These are phyloP conservation scores for Penicillium bialowiezense DNA, from an alignment of 495 filamentous ascomycete genomes.

Conservation along the genomic window DNA sequence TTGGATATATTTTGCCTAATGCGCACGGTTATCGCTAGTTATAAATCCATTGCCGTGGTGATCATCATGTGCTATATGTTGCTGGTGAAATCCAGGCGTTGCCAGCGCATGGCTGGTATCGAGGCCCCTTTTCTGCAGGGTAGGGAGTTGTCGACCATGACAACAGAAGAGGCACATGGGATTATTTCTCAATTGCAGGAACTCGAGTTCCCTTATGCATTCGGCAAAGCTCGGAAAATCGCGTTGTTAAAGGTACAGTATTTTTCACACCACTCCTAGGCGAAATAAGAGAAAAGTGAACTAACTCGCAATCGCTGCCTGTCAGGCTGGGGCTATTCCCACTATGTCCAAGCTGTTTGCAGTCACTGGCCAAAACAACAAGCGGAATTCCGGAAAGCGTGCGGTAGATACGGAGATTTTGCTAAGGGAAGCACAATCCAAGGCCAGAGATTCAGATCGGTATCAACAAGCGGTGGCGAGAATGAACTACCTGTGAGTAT, in stretches of 20 bases:
- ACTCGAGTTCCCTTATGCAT: constrained; percentile 30
- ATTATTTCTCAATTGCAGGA: constrained; percentile 27
- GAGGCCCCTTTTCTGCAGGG: constrained; percentile 11
- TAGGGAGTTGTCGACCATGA: constrained; percentile 30
- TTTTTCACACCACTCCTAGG: no score
- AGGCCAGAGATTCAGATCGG: constrained; percentile 28
- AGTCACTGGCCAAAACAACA: constrained; percentile 31
- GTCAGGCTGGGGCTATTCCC: constrained; percentile 37
- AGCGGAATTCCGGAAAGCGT: constrained; percentile 26
- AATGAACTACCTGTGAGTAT: constrained; percentile 43
- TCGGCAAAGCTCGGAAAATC: constrained; percentile 23
- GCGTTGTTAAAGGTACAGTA: constrained; percentile 29
- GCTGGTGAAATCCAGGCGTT: constrained; percentile 15
- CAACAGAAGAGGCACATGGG: constrained; percentile 26
- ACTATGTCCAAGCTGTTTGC: constrained; percentile 37
- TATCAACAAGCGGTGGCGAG: constrained; percentile 35
- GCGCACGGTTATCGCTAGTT: no score
- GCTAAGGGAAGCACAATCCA: constrained; percentile 25
- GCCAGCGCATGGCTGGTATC: constrained; percentile 14
- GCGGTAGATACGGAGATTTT: constrained; percentile 31
- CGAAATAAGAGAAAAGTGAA: no score
- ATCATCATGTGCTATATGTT: neutral
- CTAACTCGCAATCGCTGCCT: no score
- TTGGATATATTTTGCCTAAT: no score
- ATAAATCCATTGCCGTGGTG: neutral